Percentiles rank a stretch among this genome's conserved stretches.
Conservation (phyloP, 2,329 filamentous ascomycete species). For the Fusarium verrucosum region DNA sequence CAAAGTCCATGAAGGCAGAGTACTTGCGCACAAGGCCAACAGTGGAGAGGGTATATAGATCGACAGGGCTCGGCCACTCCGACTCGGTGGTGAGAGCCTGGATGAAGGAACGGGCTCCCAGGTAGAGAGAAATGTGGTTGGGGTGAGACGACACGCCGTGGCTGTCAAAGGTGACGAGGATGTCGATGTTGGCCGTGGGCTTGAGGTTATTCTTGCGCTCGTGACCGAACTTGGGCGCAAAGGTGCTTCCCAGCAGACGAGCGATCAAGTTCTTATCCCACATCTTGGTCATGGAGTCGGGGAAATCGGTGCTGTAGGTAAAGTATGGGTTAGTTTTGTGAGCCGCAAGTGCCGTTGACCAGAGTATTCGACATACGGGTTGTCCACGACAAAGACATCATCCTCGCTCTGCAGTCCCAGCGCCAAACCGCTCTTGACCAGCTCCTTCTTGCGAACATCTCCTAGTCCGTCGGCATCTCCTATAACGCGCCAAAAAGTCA, state of each 20-base stretch:
- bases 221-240: slow-evolving; percentile 70
- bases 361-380: slow-evolving; percentile 61
- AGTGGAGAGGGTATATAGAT: slow-evolving; percentile 84
- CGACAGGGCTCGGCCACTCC: slow-evolving; percentile 77
- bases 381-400: slow-evolving; percentile 87
- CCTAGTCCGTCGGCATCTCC: slow-evolving; percentile 90
- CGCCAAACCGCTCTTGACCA: slow-evolving; percentile 79
- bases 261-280: slow-evolving; percentile 81
- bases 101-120: slow-evolving; percentile 81
- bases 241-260: slow-evolving; percentile 74
- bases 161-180: slow-evolving; percentile 90
- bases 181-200: slow-evolving; percentile 71
- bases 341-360: background rate
- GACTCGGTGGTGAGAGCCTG: slow-evolving; percentile 69
- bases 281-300: slow-evolving; percentile 83
- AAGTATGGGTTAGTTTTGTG: slow-evolving; percentile 6
- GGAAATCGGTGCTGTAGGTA: slow-evolving; percentile 67
- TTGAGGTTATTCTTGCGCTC: slow-evolving; percentile 46
- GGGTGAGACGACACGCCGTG: slow-evolving; percentile 85
- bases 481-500: slow-evolving; percentile 46
- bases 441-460: slow-evolving; percentile 81
- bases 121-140: slow-evolving; percentile 90
- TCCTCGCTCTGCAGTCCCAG: slow-evolving; percentile 79
- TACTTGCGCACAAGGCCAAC: slow-evolving; percentile 84
- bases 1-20: slow-evolving; percentile 75